A percentile compares a stretch with the other conserved stretches of the same genome.
Conservation (phyloP, 2,329 filamentous ascomycete genomes). For the Cladophialophora psammophila region DNA sequence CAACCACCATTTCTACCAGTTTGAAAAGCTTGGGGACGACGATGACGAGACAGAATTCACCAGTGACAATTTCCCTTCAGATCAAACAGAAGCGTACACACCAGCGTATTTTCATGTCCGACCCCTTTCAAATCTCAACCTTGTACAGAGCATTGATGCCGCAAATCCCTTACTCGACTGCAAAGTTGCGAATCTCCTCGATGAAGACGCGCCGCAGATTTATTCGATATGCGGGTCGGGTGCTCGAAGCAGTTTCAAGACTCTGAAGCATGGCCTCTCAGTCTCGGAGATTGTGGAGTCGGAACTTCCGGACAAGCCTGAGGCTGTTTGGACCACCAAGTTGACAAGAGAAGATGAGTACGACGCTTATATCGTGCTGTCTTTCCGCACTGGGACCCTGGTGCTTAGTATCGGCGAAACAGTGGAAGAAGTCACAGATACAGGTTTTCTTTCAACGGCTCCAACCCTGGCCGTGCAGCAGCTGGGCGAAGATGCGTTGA, state of each 20-base stretch:
- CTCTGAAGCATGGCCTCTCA: constrained; percentile 88
- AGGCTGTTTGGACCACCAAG: constrained; percentile 95
- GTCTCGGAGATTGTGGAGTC: constrained; percentile 97
- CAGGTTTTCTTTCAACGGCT: constrained; percentile 86
- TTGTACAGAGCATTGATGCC: constrained; percentile 84
- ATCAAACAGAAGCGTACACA: constrained; percentile 73
- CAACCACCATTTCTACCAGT: constrained; percentile 94
- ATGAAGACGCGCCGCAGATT: constrained; percentile 87
- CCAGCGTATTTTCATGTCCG: constrained; percentile 87
- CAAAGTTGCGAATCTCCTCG: constrained; percentile 87
- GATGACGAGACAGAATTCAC: constrained; percentile 86
- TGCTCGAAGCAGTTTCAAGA: constrained; percentile 87
- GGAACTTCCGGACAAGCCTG: constrained; percentile 84
- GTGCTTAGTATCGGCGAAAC: constrained; percentile 96
- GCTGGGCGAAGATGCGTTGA: constrained; percentile 87
- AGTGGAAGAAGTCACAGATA: constrained; percentile 93
- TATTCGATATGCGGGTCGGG: constrained; percentile 91
- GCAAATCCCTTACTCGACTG: constrained; percentile 92
- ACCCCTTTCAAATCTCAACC: constrained; percentile 77
- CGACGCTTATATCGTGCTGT: constrained; percentile 95
- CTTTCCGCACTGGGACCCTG: constrained; percentile 86
- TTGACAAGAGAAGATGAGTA: constrained; percentile 80
- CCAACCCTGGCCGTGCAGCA: constrained; percentile 92
- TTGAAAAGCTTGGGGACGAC: constrained; percentile 95
- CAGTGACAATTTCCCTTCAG: constrained; percentile 81